These are phyloP conservation scores for Yamadazyma nakazawae DNA, from an alignment of 805 yeast species.

Conservation along the genomic window DNA sequence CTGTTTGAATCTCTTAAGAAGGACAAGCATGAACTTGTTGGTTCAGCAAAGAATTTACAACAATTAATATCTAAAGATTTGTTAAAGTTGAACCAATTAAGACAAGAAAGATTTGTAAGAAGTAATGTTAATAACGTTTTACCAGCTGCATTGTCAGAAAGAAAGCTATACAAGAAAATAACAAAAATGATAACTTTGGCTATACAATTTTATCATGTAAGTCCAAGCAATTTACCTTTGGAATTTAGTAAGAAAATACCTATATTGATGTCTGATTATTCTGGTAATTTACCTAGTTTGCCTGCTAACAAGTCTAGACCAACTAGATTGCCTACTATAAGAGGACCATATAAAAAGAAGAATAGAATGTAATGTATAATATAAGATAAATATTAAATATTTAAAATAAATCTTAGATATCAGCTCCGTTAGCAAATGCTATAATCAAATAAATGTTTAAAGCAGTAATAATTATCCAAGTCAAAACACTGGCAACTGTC, in stretches of 20 bases:
- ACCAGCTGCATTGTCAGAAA: conserved; percentile 26
- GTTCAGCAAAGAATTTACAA: conserved; percentile 31
- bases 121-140: conserved; percentile 23
- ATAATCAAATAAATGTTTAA: conserved; percentile 40
- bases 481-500: conserved; percentile 29
- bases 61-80: conserved; percentile 30
- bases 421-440: conserved; percentile 40
- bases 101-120: conserved; percentile 37
- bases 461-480: conserved; percentile 39
- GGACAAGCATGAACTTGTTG: conserved; percentile 18
- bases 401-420: conserved; percentile 20
- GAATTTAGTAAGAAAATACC: conserved; percentile 51
- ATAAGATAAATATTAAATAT: background rate
- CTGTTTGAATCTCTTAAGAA: conserved; percentile 23
- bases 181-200: conserved; percentile 30
- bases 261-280: conserved; percentile 66
- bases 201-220: conserved; percentile 26
- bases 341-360: conserved; percentile 39
- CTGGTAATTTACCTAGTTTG: conserved; percentile 74
- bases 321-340: conserved; percentile 34
- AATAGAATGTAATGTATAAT: conserved; percentile 13
- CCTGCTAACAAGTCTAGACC: conserved; percentile 22
- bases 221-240: conserved; percentile 24
- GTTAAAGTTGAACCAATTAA: conserved; percentile 34
- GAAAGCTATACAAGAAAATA: conserved; percentile 27